Evolutionary conservation across 2,329 filamentous ascomycete genomes (phyloP).

Genomic region (Cercospora zeina): DNA sequence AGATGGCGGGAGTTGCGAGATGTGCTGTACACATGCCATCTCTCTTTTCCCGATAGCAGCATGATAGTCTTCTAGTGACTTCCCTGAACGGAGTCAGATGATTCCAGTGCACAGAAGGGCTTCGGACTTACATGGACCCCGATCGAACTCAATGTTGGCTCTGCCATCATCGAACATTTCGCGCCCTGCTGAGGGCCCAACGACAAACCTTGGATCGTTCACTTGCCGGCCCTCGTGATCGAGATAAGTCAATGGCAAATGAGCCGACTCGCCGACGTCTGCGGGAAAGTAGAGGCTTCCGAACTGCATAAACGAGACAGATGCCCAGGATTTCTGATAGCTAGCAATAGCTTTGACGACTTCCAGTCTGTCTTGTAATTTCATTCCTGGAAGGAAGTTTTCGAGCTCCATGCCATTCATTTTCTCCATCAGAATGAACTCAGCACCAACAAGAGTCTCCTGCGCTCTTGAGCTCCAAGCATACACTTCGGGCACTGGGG

Average conservation of each 20-base stretch:
- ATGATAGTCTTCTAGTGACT: slow-evolving; percentile 35
- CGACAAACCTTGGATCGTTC: slow-evolving; percentile 37
- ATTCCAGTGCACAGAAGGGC: not conserved
- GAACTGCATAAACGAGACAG: slow-evolving; percentile 33
- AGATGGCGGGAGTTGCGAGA: slow-evolving; percentile 39
- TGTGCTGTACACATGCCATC: slow-evolving; percentile 39
- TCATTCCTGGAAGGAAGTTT: slow-evolving; percentile 34
- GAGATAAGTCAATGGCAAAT: not conserved
- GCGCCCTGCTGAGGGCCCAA: slow-evolving; percentile 44
- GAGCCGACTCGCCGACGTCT: slow-evolving; percentile 17
- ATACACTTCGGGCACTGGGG: slow-evolving; percentile 30
- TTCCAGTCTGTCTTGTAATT: slow-evolving; percentile 25
- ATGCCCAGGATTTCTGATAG: slow-evolving; percentile 35
- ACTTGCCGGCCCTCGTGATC: slow-evolving; percentile 26
- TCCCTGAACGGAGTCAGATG: slow-evolving; percentile 17
- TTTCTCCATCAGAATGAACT: slow-evolving; percentile 36
- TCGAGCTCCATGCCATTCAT: slow-evolving; percentile 38
- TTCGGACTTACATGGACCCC: slow-evolving; percentile 43
- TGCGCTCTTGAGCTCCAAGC: slow-evolving; percentile 26
- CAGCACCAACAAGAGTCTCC: slow-evolving; percentile 22
- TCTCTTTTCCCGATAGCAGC: slow-evolving; percentile 33
- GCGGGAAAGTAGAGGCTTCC: slow-evolving; percentile 41
- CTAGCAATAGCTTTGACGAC: slow-evolving; percentile 37
- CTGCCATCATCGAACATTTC: slow-evolving; percentile 40
- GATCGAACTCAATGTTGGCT: slow-evolving; percentile 36